A percentile compares a stretch with the other conserved stretches of the same genome.
Evolutionary conservation across 768 basidiomycete genomes (phyloP).

Genomic region (Brasilioporus rufonigricans): DNA sequence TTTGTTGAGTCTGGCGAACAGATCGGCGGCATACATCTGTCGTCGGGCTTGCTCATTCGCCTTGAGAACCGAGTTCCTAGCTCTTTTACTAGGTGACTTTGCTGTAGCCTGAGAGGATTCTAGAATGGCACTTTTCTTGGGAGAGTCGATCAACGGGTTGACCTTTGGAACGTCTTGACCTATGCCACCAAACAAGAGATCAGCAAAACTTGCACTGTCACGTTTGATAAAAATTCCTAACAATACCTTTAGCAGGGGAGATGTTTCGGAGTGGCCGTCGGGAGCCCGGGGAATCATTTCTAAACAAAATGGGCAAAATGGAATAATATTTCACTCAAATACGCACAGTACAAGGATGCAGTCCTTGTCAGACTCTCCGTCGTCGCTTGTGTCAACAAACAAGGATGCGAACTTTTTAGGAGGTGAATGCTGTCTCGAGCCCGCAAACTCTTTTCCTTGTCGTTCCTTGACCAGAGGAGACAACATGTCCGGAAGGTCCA

Average conservation of each 20-base stretch:
- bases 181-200: background rate
- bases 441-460: background rate
- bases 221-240: too few species aligned
- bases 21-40: constrained; percentile 50
- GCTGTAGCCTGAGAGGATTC: background rate
- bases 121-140: constrained; percentile 5
- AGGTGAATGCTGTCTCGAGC: constrained; percentile 4
- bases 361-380: constrained; percentile 32
- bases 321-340: background rate
- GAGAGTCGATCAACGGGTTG: constrained; percentile 8
- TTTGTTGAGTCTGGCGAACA: constrained; percentile 63
- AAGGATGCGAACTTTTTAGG: constrained; percentile 16
- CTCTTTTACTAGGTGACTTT: constrained; percentile 23
- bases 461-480: constrained; percentile 22
- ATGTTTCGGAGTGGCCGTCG: constrained; percentile 41
- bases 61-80: constrained; percentile 27
- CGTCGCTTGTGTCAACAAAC: constrained; percentile 32
- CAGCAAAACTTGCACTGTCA: background rate
- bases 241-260: constrained; percentile 5
- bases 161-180: constrained; percentile 6
- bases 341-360: constrained; percentile 41
- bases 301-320: constrained; percentile 11
- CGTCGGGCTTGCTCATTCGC: constrained; percentile 44
- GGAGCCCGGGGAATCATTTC: constrained; percentile 49
- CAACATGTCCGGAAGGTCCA: constrained; percentile 22